phyloP scores from a whole-genome alignment of 345 rosid genomes.

The Eucalyptus coolabah region DNA sequence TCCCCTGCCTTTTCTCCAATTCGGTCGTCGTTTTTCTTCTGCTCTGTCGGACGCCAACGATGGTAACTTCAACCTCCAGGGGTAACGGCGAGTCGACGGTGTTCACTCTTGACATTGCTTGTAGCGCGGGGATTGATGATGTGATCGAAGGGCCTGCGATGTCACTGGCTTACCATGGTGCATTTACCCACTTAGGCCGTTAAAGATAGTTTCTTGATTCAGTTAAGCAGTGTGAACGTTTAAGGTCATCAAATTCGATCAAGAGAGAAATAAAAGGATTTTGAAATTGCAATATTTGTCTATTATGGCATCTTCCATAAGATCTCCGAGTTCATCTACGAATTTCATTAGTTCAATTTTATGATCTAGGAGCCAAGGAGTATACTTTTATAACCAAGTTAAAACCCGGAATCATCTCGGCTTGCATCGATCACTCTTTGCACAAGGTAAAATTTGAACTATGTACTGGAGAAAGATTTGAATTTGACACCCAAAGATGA shows the following conservation, averaged over 20 bases:
- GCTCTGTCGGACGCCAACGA: neutral
- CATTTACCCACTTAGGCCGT: neutral
- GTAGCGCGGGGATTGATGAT: neutral
- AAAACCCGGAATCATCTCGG: neutral
- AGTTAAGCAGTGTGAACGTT: neutral
- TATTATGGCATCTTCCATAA: neutral
- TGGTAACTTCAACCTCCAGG: neutral
- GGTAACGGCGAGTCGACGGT: neutral
- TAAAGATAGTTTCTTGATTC: neutral
- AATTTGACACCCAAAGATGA: too few species aligned
- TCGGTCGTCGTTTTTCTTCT: neutral
- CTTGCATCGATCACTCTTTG: too few species aligned
- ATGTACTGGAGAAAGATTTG: too few species aligned
- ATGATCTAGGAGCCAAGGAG: neutral
- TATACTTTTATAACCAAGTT: too few species aligned
- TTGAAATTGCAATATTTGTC: too few species aligned
- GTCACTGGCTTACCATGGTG: slow-evolving; percentile 57
- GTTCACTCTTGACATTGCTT: too few species aligned
- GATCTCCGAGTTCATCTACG: neutral
- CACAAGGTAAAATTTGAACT: too few species aligned
- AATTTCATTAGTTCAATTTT: neutral
- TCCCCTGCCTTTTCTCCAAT: neutral
- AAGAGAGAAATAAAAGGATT: neutral
- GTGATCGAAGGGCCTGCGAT: slow-evolving; percentile 1
- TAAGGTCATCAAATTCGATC: neutral